Percentiles rank a stretch among this genome's conserved stretches.
phyloP scores from a whole-genome alignment of 2,329 filamentous ascomycete genomes.

The Chaetomiaceae sp. region DNA sequence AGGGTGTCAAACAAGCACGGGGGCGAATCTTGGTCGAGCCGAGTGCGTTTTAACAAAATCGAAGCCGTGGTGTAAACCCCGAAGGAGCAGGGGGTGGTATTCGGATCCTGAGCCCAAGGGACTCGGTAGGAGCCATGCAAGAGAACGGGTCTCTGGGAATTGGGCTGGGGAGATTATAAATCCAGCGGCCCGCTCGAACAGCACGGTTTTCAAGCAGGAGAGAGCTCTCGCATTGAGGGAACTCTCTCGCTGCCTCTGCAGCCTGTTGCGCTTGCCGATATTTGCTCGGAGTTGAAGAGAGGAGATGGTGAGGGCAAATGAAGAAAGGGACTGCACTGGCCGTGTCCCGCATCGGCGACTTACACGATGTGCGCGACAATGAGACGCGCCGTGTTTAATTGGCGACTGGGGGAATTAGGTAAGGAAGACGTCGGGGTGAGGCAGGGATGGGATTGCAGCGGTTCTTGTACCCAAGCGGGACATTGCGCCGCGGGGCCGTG shows the following conservation, averaged over 20 bases:
- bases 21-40: conserved; percentile 1
- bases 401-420: conserved; percentile 21
- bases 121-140: conserved; percentile 5
- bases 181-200: not conserved
- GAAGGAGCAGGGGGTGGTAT: not conserved
- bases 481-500: conserved; percentile 3
- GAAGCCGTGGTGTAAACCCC: conserved; percentile 6
- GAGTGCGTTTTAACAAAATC: conserved; percentile 1
- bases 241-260: not conserved
- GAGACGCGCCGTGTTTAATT: conserved; percentile 14
- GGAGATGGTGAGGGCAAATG: not conserved
- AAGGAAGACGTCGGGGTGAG: conserved; percentile 17
- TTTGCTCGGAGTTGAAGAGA: not conserved
- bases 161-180: conserved; percentile 18
- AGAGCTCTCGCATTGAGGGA: not conserved
- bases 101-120: not conserved
- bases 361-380: conserved; percentile 11
- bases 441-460: conserved; percentile 13
- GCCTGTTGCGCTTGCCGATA: not conserved
- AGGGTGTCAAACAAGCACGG: not conserved
- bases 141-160: not conserved
- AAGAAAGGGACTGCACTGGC: conserved; percentile 7
- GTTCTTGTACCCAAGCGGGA: conserved; percentile 13
- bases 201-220: not conserved
- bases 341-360: conserved; percentile 10